phyloP scores from a whole-genome alignment of 202 grass and related monocot species.

The Setaria italica region DNA sequence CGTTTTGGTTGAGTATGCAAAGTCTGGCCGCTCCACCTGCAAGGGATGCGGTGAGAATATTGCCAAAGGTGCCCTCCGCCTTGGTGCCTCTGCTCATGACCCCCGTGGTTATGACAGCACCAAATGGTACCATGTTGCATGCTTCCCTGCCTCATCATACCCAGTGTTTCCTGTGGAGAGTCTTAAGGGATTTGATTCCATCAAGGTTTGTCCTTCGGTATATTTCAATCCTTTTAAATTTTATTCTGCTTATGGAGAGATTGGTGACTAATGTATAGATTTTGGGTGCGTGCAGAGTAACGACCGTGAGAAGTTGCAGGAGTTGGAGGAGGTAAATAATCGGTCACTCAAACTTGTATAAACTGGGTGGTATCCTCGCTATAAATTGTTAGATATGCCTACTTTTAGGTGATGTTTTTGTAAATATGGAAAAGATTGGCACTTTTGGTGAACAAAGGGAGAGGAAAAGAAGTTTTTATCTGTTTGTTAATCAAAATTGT shows the following conservation, averaged over 20 bases:
- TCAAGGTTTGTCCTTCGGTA: slow-evolving; percentile 47
- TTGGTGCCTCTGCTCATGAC: slow-evolving; percentile 47
- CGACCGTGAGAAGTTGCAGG: slow-evolving; percentile 27
- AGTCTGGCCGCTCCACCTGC: slow-evolving; percentile 64
- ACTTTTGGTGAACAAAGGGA: background rate
- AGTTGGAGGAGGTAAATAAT: slow-evolving; percentile 32
- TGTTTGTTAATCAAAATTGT: background rate
- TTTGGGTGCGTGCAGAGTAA: slow-evolving; percentile 19
- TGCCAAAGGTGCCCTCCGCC: slow-evolving; percentile 33
- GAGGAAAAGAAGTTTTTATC: background rate
- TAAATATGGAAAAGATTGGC: background rate
- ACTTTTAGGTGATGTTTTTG: background rate
- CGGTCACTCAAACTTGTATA: slow-evolving; percentile 13
- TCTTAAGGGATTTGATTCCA: slow-evolving; percentile 57
- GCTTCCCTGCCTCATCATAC: slow-evolving; percentile 53
- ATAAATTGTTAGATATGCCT: background rate
- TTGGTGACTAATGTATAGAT: background rate
- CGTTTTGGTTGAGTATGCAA: slow-evolving; percentile 57
- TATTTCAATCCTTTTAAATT: background rate
- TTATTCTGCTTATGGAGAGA: background rate
- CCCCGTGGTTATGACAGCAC: slow-evolving; percentile 53
- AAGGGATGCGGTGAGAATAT: slow-evolving; percentile 63
- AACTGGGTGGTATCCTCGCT: background rate
- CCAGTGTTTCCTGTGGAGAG: slow-evolving; percentile 47
- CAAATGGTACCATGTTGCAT: slow-evolving; percentile 63